Percentiles rank a stretch among this genome's conserved stretches.
phyloP scores from a whole-genome alignment of 768 basidiomycete species.

The Hysterangium stoloniferum region DNA sequence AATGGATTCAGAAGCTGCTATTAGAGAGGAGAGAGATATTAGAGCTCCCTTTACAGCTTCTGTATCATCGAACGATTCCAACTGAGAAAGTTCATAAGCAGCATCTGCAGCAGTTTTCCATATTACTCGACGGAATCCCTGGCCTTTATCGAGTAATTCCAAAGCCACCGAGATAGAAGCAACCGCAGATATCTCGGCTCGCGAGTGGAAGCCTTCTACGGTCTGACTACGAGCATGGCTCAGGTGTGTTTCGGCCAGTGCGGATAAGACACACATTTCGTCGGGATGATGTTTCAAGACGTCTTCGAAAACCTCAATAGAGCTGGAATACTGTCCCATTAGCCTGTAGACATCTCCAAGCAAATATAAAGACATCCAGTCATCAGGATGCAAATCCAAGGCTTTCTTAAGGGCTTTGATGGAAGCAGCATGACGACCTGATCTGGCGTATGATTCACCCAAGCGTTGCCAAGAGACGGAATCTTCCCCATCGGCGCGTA shows the following conservation, averaged over 20 bases:
- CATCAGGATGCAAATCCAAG: constrained; percentile 58
- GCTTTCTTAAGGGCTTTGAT: constrained; percentile 79
- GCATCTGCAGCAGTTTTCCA: constrained; percentile 87
- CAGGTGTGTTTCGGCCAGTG: constrained; percentile 65
- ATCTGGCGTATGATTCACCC: constrained; percentile 84
- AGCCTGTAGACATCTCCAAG: constrained; percentile 80
- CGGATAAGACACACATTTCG: constrained; percentile 65
- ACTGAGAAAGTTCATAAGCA: constrained; percentile 53
- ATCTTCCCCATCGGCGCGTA: constrained; percentile 73
- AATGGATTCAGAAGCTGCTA: neutral
- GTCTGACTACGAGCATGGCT: constrained; percentile 62
- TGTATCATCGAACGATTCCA: constrained; percentile 40
- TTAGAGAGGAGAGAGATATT: neutral
- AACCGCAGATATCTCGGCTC: constrained; percentile 69
- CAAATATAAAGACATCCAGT: constrained; percentile 81
- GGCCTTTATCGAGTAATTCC: constrained; percentile 38
- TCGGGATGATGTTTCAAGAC: constrained; percentile 49
- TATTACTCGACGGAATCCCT: constrained; percentile 59
- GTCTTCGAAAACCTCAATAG: constrained; percentile 54
- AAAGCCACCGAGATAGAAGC: constrained; percentile 48
- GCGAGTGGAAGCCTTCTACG: constrained; percentile 57
- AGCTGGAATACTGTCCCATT: constrained; percentile 66
- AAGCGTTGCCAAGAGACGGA: constrained; percentile 81
- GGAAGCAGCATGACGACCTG: constrained; percentile 83
- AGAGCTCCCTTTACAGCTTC: constrained; percentile 15